Evolutionary conservation across 1,284 basidiomycete species (phyloP), one percentile per base, ranked within the genome.

Genomic region (Boletus subluridellus): DNA sequence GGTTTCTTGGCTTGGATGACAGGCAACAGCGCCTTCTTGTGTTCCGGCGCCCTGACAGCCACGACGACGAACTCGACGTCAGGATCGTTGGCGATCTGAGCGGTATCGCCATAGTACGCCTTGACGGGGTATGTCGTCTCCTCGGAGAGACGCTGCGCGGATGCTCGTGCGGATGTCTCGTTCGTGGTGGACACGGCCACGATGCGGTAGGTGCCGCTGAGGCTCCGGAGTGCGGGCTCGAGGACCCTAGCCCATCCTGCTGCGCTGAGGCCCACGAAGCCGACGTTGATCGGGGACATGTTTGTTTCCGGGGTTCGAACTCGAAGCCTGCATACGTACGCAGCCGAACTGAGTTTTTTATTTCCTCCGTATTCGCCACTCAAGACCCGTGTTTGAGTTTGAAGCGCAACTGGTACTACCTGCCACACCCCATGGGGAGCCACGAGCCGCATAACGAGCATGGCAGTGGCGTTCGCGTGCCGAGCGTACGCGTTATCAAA

Each of bases 131-230:
- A 30, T 1, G 42, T 34, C 1, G 58, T 64, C 39, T 61, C 44
- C 8, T 57, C 44, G 8, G 58, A 52, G 44, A 63, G 48, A 11
- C 61, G 62, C 14, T 54, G 38, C 5, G 61, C 61, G 4, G 61
- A 63, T 21, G 53, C 61, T 5, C 21, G 35, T 3, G 61, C 62
- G 10, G 61, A 63, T 8, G 48, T 15, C 30, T 63, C 58, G 48
- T 61, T 63, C 10, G 62, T 63, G 47, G 61, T 63, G 0, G 58
- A 63, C 10, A 63, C 58, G 15, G 61, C 62, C 12, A 63, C 62
- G 41, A 63, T 61, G 35, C 54, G 58, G 28, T 63, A 63, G 17
- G 58, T 57, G 39, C 56, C 54, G 10, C 61, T 49, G 24, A 63
- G 61, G 15, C 57, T 60, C 3, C 34, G 42, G 9, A 62, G 49